Percentiles rank a stretch among this genome's conserved stretches.
These are phyloP conservation scores for Niebla homalea DNA, from an alignment of 495 filamentous ascomycete species.

Conservation along the genomic window DNA sequence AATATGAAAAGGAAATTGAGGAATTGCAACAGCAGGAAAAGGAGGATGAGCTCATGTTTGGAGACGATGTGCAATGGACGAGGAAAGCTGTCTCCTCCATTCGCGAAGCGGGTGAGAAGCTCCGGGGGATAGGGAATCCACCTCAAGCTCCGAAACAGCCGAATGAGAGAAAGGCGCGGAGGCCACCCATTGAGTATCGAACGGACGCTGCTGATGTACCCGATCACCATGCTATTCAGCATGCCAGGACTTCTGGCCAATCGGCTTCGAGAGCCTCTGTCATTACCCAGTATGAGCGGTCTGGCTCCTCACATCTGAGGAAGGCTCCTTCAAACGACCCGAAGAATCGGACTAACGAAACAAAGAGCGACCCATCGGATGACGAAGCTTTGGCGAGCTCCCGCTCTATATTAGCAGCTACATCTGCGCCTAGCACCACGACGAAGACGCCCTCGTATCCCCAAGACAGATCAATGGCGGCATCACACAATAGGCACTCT, in stretches of 20 bases:
- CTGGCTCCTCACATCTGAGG: background rate
- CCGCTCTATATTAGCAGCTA: background rate
- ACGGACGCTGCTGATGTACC: conserved; percentile 32
- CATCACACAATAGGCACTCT: conserved; percentile 3
- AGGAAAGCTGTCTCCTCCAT: conserved; percentile 65
- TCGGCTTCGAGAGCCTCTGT: conserved; percentile 21
- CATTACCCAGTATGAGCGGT: background rate
- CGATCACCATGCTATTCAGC: conserved; percentile 40
- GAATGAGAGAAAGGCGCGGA: conserved; percentile 29
- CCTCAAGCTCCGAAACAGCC: conserved; percentile 42
- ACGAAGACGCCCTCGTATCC: background rate
- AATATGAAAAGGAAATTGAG: conserved; percentile 66
- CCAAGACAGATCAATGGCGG: background rate
- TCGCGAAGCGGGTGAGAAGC: conserved; percentile 55
- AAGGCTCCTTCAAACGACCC: background rate
- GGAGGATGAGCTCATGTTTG: conserved; percentile 87
- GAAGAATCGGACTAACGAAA: background rate
- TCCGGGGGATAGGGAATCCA: conserved; percentile 58
- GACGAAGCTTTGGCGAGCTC: background rate
- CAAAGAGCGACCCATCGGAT: background rate
- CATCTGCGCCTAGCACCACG: background rate
- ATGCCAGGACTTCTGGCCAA: conserved; percentile 32
- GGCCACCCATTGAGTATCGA: conserved; percentile 36
- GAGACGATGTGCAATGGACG: conserved; percentile 85
- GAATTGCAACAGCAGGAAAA: conserved; percentile 61